A percentile compares a stretch with the other conserved stretches of the same genome.
Conservation (phyloP, 2,329 filamentous ascomycete genomes). For the Endoconidiophora laricicola region DNA sequence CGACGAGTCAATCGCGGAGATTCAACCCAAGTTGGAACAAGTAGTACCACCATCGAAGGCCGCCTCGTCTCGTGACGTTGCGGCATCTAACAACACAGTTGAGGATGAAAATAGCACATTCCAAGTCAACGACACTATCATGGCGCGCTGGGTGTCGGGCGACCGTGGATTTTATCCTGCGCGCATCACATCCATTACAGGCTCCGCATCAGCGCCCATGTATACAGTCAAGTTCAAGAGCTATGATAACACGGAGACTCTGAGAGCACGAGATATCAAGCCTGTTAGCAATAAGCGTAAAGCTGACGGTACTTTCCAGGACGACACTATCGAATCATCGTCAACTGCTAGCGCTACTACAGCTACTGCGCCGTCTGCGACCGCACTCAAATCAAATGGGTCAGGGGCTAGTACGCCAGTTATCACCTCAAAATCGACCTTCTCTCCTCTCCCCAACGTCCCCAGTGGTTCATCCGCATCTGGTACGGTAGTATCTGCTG, state of each 20-base stretch:
- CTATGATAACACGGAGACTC: constrained; percentile 70
- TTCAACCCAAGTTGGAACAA: constrained; percentile 35
- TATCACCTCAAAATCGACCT: constrained; percentile 2
- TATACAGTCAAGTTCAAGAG: constrained; percentile 93
- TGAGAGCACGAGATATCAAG: constrained; percentile 68
- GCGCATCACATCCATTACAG: constrained; percentile 83
- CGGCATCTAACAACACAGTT: constrained; percentile 17
- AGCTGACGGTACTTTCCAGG: constrained; percentile 55
- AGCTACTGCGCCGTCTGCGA: constrained; percentile 15
- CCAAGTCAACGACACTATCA: constrained; percentile 74
- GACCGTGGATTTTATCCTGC: constrained; percentile 86
- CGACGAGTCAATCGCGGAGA: constrained; percentile 65
- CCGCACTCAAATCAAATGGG: no score
- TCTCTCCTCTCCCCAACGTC: constrained; percentile 8
- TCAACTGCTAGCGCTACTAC: constrained; percentile 15
- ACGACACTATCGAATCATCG: constrained; percentile 26
- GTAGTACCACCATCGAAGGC: constrained; percentile 27
- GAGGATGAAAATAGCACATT: constrained; percentile 45
- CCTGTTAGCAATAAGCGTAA: constrained; percentile 72
- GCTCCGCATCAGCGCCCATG: constrained; percentile 75
- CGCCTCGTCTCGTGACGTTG: constrained; percentile 28
- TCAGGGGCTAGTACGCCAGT: constrained; percentile 3
- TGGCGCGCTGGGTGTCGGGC: constrained; percentile 80
- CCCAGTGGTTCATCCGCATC: constrained; percentile 18
- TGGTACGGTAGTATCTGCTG: constrained; percentile 36